Conservation (phyloP, 176 grass and related monocot species). For the Triticum dicoccoides region DNA sequence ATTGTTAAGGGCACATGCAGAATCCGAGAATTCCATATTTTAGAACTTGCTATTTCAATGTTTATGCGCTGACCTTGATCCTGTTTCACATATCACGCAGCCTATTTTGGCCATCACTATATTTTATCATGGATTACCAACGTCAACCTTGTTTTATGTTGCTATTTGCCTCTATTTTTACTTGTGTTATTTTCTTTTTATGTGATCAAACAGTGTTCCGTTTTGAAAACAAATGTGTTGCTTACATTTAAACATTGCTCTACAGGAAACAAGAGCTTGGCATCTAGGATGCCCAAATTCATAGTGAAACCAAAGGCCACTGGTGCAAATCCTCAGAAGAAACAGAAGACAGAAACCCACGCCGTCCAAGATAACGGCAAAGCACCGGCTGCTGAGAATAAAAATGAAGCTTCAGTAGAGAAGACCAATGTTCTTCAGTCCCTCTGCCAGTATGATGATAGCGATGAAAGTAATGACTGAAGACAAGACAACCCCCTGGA, state of each 20-base stretch:
- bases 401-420: background rate
- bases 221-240: conserved; percentile 8
- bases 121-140: background rate
- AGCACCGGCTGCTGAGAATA: background rate
- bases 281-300: conserved; percentile 44
- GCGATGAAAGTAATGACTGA: conserved; percentile 39
- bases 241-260: conserved; percentile 11
- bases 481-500: background rate
- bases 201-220: background rate
- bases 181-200: background rate
- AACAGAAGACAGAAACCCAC: conserved; percentile 15
- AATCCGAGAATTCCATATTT: background rate
- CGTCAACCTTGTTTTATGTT: background rate
- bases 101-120: background rate
- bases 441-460: conserved; percentile 49
- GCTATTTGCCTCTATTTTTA: background rate
- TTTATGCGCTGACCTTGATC: background rate
- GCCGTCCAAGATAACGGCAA: conserved; percentile 7
- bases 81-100: background rate
- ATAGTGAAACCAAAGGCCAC: conserved; percentile 43
- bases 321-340: conserved; percentile 16
- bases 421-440: conserved; percentile 48
- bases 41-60: background rate
- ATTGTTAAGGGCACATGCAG: background rate
- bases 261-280: conserved; percentile 31